Conservation (phyloP, 805 yeast genomes). For the Nakazawaea molendinolei region DNA sequence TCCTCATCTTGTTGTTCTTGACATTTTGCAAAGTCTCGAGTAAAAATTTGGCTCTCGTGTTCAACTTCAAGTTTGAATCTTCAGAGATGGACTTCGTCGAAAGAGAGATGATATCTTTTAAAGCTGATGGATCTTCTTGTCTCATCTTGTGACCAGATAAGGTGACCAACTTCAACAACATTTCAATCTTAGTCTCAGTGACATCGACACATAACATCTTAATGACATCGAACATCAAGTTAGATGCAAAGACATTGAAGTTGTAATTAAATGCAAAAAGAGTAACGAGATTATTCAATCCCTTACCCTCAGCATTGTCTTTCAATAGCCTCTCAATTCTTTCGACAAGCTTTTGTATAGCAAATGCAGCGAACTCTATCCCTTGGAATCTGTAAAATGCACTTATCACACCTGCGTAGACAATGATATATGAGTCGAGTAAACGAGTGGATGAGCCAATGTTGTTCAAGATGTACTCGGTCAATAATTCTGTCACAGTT, state of each 20-base stretch:
- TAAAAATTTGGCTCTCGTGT: conserved; percentile 71
- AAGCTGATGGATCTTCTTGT: conserved; percentile 80
- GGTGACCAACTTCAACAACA: conserved; percentile 63
- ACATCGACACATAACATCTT: conserved; percentile 33
- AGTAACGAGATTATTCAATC: conserved; percentile 51
- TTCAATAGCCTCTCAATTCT: conserved; percentile 42
- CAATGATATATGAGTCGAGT: conserved; percentile 69
- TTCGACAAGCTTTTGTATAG: conserved; percentile 76
- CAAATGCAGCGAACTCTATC: conserved; percentile 81
- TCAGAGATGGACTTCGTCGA: conserved; percentile 42
- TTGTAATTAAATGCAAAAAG: conserved; percentile 71
- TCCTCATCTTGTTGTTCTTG: conserved; percentile 75
- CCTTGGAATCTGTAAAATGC: conserved; percentile 78
- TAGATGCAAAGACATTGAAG: conserved; percentile 69
- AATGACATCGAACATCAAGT: conserved; percentile 73
- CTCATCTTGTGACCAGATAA: conserved; percentile 81
- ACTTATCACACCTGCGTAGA: conserved; percentile 71
- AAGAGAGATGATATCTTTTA: conserved; percentile 67
- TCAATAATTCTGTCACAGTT: conserved; percentile 64
- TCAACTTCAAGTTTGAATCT: conserved; percentile 30
- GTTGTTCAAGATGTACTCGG: conserved; percentile 57
- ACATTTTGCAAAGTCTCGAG: conserved; percentile 80
- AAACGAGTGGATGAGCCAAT: conserved; percentile 57
- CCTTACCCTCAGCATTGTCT: conserved; percentile 26
- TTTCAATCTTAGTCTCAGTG: conserved; percentile 69